These are phyloP conservation scores for Exsudoporus frostii DNA, from an alignment of 768 basidiomycete species.

Conservation along the genomic window DNA sequence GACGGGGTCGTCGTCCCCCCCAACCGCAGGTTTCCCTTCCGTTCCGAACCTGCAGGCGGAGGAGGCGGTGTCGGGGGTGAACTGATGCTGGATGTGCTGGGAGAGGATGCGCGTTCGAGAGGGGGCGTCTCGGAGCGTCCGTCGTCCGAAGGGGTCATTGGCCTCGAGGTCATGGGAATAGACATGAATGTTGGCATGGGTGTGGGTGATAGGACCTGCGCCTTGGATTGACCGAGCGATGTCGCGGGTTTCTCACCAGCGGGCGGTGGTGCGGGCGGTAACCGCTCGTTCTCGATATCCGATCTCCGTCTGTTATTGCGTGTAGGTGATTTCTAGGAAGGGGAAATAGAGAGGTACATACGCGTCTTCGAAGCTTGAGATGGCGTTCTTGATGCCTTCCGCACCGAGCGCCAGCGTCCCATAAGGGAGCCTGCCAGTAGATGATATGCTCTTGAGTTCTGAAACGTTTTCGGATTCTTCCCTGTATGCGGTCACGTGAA, in stretches of 20 bases:
- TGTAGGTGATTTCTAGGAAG: neutral
- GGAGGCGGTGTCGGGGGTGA: conserved; percentile 25
- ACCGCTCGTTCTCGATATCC: conserved; percentile 29
- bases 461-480: conserved; percentile 73
- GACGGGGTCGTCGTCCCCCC: conserved; percentile 21
- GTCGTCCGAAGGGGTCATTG: conserved; percentile 35
- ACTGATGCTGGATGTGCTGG: conserved; percentile 23
- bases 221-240: conserved; percentile 3
- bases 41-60: conserved; percentile 17
- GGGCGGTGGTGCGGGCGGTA: conserved; percentile 17
- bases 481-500: conserved; percentile 9
- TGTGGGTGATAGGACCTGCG: conserved; percentile 1
- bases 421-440: conserved; percentile 47
- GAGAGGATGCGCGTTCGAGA: conserved; percentile 25
- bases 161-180: neutral
- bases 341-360: conserved; percentile 32
- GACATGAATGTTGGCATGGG: neutral
- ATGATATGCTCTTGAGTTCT: conserved; percentile 63
- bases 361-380: conserved; percentile 67
- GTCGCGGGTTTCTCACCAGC: conserved; percentile 23
- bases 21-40: conserved; percentile 15
- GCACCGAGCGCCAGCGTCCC: conserved; percentile 59
- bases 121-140: conserved; percentile 23
- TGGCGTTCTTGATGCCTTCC: conserved; percentile 72
- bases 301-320: conserved; percentile 17